phyloP scores from a whole-genome alignment of 2,329 filamentous ascomycete genomes.

The Penicillium sp. region DNA sequence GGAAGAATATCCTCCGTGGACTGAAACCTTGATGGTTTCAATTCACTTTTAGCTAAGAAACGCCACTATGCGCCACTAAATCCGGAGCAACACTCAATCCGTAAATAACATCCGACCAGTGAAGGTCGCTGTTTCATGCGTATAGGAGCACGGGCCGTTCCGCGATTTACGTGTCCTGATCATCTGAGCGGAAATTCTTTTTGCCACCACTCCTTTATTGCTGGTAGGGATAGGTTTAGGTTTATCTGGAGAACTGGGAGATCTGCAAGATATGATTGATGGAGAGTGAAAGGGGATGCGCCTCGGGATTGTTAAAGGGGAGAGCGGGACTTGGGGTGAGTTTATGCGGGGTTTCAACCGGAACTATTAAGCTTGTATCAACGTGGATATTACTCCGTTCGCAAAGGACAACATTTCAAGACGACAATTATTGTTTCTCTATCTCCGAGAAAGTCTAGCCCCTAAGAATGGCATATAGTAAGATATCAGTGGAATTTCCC shows the following conservation, averaged over 20 bases:
- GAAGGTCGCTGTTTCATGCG: background rate
- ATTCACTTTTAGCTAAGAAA: background rate
- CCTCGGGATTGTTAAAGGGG: background rate
- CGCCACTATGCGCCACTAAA: background rate
- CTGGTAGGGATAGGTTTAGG: too few species aligned
- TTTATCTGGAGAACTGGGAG: background rate
- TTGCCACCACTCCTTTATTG: slow-evolving; percentile 11
- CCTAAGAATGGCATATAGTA: background rate
- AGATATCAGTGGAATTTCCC: background rate
- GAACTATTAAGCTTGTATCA: background rate
- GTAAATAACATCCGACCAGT: background rate
- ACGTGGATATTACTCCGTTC: background rate
- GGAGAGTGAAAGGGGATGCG: background rate
- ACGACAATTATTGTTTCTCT: background rate
- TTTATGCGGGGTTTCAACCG: background rate
- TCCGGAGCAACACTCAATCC: background rate
- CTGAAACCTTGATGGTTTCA: slow-evolving; percentile 3
- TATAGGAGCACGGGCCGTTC: slow-evolving; percentile 1
- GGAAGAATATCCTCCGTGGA: background rate
- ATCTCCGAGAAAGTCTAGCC: background rate
- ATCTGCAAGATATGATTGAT: background rate
- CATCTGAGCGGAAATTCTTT: slow-evolving; percentile 3
- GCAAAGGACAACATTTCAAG: background rate
- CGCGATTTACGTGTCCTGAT: background rate
- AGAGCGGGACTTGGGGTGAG: background rate